A percentile compares a stretch with the other conserved stretches of the same genome.
Evolutionary conservation across 2,329 filamentous ascomycete species (phyloP).

Genomic region (Colletotrichum liaoningense): DNA sequence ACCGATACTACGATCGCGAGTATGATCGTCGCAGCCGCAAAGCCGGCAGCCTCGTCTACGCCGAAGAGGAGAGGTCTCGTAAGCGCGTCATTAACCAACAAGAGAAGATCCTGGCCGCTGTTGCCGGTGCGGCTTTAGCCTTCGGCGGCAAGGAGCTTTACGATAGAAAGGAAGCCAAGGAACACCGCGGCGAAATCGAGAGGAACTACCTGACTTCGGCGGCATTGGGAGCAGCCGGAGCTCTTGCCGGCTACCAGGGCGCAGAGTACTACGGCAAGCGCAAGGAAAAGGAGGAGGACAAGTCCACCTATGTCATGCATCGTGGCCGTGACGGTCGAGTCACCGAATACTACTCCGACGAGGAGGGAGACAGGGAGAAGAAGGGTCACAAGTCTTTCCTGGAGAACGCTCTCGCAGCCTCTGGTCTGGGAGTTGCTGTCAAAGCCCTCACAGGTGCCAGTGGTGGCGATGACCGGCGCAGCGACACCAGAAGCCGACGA

Average conservation of each 20-base stretch:
- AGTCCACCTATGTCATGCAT: conserved; percentile 64
- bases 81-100: conserved; percentile 68
- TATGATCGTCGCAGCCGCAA: conserved; percentile 62
- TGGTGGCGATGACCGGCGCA: conserved; percentile 54
- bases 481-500: conserved; percentile 48
- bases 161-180: conserved; percentile 69
- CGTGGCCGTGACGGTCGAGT: conserved; percentile 65
- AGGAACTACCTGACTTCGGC: conserved; percentile 70
- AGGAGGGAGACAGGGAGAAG: conserved; percentile 64
- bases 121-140: conserved; percentile 72
- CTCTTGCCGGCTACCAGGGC: conserved; percentile 72
- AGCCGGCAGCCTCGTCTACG: conserved; percentile 61
- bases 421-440: conserved; percentile 70
- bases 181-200: conserved; percentile 61
- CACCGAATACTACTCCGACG: conserved; percentile 68
- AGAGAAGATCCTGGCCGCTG: conserved; percentile 74
- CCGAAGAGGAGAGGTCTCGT: conserved; percentile 66
- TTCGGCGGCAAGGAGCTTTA: conserved; percentile 75
- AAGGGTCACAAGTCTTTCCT: conserved; percentile 74
- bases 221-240: conserved; percentile 72
- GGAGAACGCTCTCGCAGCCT: conserved; percentile 71
- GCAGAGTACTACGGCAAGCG: conserved; percentile 73
- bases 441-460: conserved; percentile 67
- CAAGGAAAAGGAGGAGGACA: conserved; percentile 64
- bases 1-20: conserved; percentile 58